phyloP scores from a whole-genome alignment of 176 grass and related monocot species.

The Juncus inflexus region DNA sequence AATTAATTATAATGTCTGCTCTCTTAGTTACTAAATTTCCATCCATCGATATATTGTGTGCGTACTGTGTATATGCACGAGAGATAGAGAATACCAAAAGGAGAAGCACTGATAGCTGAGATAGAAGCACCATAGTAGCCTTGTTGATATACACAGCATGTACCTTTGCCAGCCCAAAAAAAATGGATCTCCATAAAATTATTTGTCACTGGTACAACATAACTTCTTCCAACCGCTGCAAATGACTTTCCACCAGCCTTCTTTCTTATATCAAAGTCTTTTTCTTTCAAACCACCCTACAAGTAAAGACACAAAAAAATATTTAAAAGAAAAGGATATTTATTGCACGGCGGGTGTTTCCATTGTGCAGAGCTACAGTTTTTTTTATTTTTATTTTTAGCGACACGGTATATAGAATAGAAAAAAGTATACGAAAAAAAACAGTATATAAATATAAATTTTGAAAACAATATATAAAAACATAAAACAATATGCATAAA shows the following conservation, averaged over 20 bases:
- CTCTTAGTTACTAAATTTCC: too few species aligned
- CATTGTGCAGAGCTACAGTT: too few species aligned
- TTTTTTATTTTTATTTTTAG: too few species aligned
- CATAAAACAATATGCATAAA: too few species aligned
- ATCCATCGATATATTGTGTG: too few species aligned
- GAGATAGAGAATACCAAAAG: constrained; percentile 16
- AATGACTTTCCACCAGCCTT: constrained; percentile 53
- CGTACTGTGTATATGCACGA: neutral
- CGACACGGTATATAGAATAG: too few species aligned
- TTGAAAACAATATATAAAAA: too few species aligned
- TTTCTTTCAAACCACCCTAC: constrained; percentile 47
- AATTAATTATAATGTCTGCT: too few species aligned
- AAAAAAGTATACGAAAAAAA: too few species aligned
- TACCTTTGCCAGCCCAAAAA: constrained; percentile 81
- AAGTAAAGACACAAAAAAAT: neutral
- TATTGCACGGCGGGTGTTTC: too few species aligned
- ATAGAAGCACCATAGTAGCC: constrained; percentile 57
- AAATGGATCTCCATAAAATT: constrained; percentile 84
- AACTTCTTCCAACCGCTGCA: constrained; percentile 41
- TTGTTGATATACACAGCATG: constrained; percentile 61
- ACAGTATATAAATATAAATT: too few species aligned
- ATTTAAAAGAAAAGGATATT: too few species aligned
- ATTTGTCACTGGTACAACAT: constrained; percentile 42
- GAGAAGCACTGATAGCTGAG: constrained; percentile 58
- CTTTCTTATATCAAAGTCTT: constrained; percentile 77